Conservation (phyloP, 2,329 filamentous ascomycete species). For the Venturia effusa region DNA sequence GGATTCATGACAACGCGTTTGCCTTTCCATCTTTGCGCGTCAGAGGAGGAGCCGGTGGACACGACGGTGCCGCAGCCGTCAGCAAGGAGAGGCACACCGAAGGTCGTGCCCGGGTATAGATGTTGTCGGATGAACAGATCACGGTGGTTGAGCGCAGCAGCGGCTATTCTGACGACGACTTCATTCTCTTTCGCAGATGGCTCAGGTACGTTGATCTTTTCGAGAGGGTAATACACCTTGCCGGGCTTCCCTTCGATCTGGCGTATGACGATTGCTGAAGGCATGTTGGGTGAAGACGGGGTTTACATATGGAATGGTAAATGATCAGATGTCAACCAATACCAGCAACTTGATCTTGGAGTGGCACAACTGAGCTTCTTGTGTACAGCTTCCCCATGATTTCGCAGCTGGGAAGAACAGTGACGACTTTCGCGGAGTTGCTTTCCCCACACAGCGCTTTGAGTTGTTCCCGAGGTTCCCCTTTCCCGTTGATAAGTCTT, state of each 20-base stretch:
- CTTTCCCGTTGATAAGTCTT: background rate
- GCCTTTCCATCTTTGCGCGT: conserved; percentile 44
- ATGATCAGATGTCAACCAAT: background rate
- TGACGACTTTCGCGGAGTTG: background rate
- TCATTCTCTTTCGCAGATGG: conserved; percentile 55
- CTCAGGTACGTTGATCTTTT: conserved; percentile 48
- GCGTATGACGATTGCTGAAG: conserved; percentile 47
- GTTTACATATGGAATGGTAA: background rate
- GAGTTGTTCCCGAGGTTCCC: background rate
- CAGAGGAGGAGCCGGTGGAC: conserved; percentile 41
- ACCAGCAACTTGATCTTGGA: background rate
- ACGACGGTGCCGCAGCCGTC: conserved; percentile 73
- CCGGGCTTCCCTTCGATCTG: conserved; percentile 74
- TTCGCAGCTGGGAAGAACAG: background rate
- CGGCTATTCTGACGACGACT: conserved; percentile 63
- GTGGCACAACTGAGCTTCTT: background rate
- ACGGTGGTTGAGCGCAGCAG: conserved; percentile 84
- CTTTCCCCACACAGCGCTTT: background rate
- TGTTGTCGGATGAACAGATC: conserved; percentile 91
- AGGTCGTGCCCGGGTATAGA: conserved; percentile 77
- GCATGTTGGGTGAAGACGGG: background rate
- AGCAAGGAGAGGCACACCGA: conserved; percentile 65
- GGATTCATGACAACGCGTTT: conserved; percentile 73
- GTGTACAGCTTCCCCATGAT: background rate
- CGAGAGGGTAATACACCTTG: conserved; percentile 68